These are phyloP conservation scores for Barnettozyma wickerhamii DNA, from an alignment of 805 yeast genomes.

Conservation along the genomic window DNA sequence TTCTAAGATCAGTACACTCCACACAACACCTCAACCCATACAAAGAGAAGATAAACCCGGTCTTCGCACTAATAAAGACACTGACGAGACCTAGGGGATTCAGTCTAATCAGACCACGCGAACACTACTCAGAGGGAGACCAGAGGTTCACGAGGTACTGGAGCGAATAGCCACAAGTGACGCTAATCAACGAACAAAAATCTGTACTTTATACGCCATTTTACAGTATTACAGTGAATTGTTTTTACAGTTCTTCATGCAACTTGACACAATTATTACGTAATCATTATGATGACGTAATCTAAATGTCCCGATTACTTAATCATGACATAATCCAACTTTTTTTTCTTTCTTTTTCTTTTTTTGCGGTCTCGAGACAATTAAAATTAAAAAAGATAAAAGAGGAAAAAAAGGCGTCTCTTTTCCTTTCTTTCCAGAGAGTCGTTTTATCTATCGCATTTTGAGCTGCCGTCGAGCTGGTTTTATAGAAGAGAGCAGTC, in stretches of 20 bases:
- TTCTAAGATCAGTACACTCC: slow-evolving; percentile 41
- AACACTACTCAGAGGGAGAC: slow-evolving; percentile 32
- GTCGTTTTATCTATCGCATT: too few relatives aligned
- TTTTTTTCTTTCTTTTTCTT: not conserved
- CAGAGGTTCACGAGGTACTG: slow-evolving; percentile 30
- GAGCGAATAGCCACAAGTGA: not conserved
- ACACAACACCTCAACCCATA: slow-evolving; percentile 35
- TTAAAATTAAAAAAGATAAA: not conserved
- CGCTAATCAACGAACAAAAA: too few relatives aligned
- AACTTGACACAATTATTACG: too few relatives aligned
- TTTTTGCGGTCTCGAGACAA: too few relatives aligned
- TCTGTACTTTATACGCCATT: too few relatives aligned
- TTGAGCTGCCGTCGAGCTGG: not conserved
- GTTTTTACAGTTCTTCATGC: too few relatives aligned
- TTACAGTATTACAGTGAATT: too few relatives aligned
- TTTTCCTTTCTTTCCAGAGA: not conserved
- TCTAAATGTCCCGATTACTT: not conserved
- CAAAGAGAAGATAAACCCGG: slow-evolving; percentile 27
- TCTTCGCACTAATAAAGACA: slow-evolving; percentile 29
- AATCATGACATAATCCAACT: slow-evolving; percentile 1
- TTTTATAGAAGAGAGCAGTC: not conserved
- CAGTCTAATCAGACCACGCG: slow-evolving; percentile 30
- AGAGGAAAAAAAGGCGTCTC: not conserved
- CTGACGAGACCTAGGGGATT: slow-evolving; percentile 37
- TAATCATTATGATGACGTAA: not conserved